A percentile compares a stretch with the other conserved stretches of the same genome.
Conservation (phyloP, 768 basidiomycete species). For the Clavulina sp. region DNA sequence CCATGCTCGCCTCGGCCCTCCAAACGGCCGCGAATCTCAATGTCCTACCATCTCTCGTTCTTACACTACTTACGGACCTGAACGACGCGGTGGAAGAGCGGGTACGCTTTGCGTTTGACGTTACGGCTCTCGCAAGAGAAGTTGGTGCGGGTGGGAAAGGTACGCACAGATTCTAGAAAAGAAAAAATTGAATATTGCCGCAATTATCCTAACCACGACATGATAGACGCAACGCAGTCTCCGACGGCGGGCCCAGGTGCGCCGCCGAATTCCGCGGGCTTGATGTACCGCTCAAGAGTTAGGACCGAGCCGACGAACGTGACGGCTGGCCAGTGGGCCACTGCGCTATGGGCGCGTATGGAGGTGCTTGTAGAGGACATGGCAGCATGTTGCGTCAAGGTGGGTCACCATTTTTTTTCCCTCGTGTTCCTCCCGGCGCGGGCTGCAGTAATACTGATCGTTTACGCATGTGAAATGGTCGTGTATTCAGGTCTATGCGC, state of each 20-base stretch:
- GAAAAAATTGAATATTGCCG: neutral
- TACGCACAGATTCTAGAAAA: constrained; percentile 21
- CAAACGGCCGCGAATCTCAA: constrained; percentile 92
- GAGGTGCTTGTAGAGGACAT: constrained; percentile 78
- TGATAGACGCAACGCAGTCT: neutral
- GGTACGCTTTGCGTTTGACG: constrained; percentile 70
- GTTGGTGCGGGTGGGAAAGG: constrained; percentile 39
- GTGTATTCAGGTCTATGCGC: constrained; percentile 57
- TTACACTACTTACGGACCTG: constrained; percentile 58
- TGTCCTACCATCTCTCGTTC: constrained; percentile 66
- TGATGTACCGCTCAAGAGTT: constrained; percentile 69
- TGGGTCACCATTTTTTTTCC: constrained; percentile 13
- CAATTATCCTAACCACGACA: no score
- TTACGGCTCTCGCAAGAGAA: constrained; percentile 73
- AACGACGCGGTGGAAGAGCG: constrained; percentile 69
- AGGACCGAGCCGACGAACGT: constrained; percentile 80
- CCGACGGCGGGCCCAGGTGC: constrained; percentile 13
- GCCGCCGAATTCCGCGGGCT: constrained; percentile 18
- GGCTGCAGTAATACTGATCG: neutral
- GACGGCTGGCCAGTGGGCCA: constrained; percentile 73
- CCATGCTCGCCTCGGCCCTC: constrained; percentile 77
- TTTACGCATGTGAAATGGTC: no score
- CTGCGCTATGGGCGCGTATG: constrained; percentile 63
- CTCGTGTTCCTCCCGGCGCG: neutral
- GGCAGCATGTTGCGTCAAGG: constrained; percentile 83